Base-by-base conservation (phyloP, 768 basidiomycete genomes). In the Mycena polygramma region DNA sequence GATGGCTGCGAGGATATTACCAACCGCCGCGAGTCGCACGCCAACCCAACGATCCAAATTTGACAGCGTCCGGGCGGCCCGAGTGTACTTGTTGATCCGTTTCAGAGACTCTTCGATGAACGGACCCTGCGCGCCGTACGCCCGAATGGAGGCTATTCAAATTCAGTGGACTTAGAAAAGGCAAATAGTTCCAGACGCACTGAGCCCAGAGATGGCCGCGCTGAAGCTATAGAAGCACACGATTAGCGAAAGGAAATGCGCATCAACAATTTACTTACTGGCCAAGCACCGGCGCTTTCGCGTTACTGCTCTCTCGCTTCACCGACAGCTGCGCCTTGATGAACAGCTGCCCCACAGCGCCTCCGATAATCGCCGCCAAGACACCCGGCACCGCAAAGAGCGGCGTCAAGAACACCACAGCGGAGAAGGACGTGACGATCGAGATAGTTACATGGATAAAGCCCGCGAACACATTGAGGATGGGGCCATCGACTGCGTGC, bases 11-110 rank as follows among this genome's bases (percentile, higher is more conserved):
- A 89, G 88, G 19, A 85, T 39, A 17, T 80, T 83, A 2, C 85
- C 86, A 17, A 89, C 76, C 19, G 81, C 76, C 68, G 88, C 86
- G 17, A 88, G 81, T 11, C 88, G 81, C 51, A 87, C 77, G 45
- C 49, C 66, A n/a, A 70, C 57, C 61, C 77, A 72, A 13, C 77
- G 77, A 52, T 81, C 82, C 17, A 82, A 62, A 63, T 80, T 80
- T 65, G 85, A 83, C 78, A 83, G 82, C 0, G 78, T 75, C 19
- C 81, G 68, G 2, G 77, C 73, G 9, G 80, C 76, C 7, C 79
- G 75, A 7, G 78, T 77, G 63, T 82, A 87, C 51, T 79, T 80
- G 71, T 89, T 82, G 39, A 88, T 83, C 5, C 84, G 79, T 41
- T 75, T 68, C 26, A 82, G 73, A 14, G 84, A 80, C 67, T 84